A percentile compares a stretch with the other conserved stretches of the same genome.
phyloP scores from a whole-genome alignment of 306 rosid species.

The Lagenaria siceraria region DNA sequence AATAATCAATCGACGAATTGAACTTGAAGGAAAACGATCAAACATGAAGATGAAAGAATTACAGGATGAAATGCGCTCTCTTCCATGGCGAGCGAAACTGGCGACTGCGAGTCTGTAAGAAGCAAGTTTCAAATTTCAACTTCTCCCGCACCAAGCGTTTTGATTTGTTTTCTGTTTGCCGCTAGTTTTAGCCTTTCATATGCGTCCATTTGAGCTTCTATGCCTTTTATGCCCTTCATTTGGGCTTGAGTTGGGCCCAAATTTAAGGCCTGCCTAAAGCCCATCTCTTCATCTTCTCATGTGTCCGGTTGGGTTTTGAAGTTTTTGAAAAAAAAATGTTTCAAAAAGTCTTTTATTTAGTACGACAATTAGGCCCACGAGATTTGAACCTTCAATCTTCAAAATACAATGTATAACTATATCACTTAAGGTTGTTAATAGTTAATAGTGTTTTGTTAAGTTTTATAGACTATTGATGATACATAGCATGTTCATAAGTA shows the following conservation, averaged over 20 bases:
- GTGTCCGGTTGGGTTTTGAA: not conserved
- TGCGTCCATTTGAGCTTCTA: not conserved
- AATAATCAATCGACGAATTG: not conserved
- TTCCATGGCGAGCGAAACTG: slow-evolving; percentile 29
- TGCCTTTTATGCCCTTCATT: not conserved
- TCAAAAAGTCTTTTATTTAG: too few relatives aligned
- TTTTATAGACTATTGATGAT: too few relatives aligned
- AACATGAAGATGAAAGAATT: not conserved
- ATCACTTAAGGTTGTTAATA: too few relatives aligned
- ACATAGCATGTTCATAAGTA: too few relatives aligned
- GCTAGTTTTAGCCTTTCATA: not conserved
- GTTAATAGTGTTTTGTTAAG: too few relatives aligned
- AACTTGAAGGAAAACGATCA: not conserved
- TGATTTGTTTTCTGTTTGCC: not conserved
- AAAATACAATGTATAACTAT: too few relatives aligned
- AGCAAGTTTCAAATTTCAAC: not conserved
- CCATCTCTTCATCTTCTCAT: not conserved
- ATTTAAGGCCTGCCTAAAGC: not conserved
- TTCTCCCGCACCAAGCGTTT: not conserved
- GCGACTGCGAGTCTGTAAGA: not conserved
- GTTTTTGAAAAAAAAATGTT: too few relatives aligned
- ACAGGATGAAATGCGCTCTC: slow-evolving; percentile 48
- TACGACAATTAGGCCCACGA: too few relatives aligned
- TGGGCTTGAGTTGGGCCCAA: not conserved
- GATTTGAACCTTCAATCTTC: too few relatives aligned